Base-by-base conservation (phyloP, 2,329 filamentous ascomycete genomes). In the Pseudogymnoascus sp. region DNA sequence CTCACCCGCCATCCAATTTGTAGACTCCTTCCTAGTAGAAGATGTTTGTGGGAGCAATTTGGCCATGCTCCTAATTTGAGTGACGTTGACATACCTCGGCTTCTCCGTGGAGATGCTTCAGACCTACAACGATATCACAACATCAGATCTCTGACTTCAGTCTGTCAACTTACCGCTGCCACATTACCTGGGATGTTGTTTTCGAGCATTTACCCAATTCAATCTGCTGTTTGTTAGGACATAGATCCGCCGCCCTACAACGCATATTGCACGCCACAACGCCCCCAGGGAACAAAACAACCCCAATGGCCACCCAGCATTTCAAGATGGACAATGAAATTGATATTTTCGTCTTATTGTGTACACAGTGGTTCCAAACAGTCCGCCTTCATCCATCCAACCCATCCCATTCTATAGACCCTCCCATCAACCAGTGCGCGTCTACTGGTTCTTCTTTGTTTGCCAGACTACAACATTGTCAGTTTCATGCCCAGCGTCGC, bases 401-500 rank as follows among this genome's bases (percentile, higher is more conserved):
- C 47, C 47, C 47, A 35, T 54, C 47, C 29, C 47, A 7, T 54
- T 33, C 47, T 54, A 17, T 54, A 35, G 29, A 54, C 33, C 47
- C 9, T 35, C 5, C 47, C 29, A 41, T 37, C 33, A 10, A n/a
- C 33, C 29, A 54, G 7, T 21, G 29, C 29, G 29, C 47, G 9
- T 54, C 10, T 65, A 64, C 61, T 71, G 66, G 70, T 74, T 74
- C 69, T 76, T 76, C 58, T 72, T 68, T 54, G 72, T 72, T 65
- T 76, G 74, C 74, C 74, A 76, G 62, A 74, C 68, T 11, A 39
- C 29, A 39, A n/a, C 13, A 24, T 4, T 33, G 13, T 63, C 31
- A 61, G 58, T 57, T 50, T 29, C 21, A 29, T 44, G 13, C 5
- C 3, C 3, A 29, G 5, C 26, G 29, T 24, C n/a, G 29, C 5